Conservation (phyloP, 805 yeast genomes). For the Vanderwaltozyma tropicalis region DNA sequence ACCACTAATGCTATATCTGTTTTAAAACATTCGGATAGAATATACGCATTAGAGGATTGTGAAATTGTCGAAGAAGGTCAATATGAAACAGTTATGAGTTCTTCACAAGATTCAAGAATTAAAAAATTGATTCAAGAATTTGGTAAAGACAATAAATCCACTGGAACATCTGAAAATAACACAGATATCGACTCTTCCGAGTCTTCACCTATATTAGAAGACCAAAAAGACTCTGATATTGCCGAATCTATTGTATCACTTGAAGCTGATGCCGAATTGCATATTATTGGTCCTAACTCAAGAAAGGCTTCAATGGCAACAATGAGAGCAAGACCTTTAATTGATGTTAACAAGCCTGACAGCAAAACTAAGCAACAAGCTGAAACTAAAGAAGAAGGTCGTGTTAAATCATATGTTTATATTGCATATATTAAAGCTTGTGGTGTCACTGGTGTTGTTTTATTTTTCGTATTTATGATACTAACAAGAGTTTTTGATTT, state of each 20-base stretch:
- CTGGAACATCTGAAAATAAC: slow-evolving; percentile 2
- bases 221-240: not conserved
- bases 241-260: slow-evolving; percentile 1
- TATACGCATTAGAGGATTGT: slow-evolving; percentile 47
- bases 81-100: slow-evolving; percentile 37
- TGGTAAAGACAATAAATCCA: slow-evolving; percentile 10
- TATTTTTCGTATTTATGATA: slow-evolving; percentile 31
- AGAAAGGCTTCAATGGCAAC: slow-evolving; percentile 61
- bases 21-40: slow-evolving; percentile 46
- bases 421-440: slow-evolving; percentile 50
- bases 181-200: slow-evolving; percentile 14
- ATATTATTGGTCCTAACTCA: slow-evolving; percentile 9
- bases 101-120: slow-evolving; percentile 26
- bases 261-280: slow-evolving; percentile 3
- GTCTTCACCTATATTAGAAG: not conserved
- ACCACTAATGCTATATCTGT: slow-evolving; percentile 51
- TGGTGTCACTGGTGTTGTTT: slow-evolving; percentile 38
- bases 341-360: slow-evolving; percentile 20
- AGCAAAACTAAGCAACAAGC: slow-evolving; percentile 37
- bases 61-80: slow-evolving; percentile 49
- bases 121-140: slow-evolving; percentile 22
- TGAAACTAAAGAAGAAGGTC: slow-evolving; percentile 50
- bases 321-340: slow-evolving; percentile 34
- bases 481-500: slow-evolving; percentile 30
- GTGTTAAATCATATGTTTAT: slow-evolving; percentile 46